phyloP scores from a whole-genome alignment of 305 asterid genomes.

The Petunia hybrid region DNA sequence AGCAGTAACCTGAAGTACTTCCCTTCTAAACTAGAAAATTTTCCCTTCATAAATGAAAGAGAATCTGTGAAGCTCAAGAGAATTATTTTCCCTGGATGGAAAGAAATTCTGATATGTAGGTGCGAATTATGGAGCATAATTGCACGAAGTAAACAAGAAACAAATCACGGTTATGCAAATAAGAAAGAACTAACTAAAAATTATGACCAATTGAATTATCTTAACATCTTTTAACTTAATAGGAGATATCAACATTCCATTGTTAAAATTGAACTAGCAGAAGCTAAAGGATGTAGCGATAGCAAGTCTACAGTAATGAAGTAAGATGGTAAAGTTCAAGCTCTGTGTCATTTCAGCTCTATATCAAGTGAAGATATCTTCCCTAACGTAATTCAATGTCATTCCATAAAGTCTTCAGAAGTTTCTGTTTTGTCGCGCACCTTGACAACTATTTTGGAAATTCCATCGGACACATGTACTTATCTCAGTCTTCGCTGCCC shows the following conservation, averaged over 20 bases:
- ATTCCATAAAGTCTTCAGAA: background rate
- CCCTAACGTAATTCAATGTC: background rate
- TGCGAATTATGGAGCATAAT: background rate
- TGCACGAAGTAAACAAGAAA: background rate
- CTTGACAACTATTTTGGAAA: background rate
- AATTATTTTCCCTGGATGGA: background rate
- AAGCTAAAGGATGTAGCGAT: background rate
- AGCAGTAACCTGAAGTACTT: background rate
- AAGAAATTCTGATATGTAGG: background rate
- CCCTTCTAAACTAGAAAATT: background rate
- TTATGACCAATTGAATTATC: background rate
- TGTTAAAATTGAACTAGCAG: background rate
- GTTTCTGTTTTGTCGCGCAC: background rate
- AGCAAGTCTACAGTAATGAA: background rate
- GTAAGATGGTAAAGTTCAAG: slow-evolving; percentile 10
- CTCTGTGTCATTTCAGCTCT: background rate
- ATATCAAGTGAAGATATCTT: background rate
- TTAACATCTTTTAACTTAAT: background rate
- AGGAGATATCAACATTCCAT: background rate
- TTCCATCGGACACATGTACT: background rate
- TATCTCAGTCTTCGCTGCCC: background rate
- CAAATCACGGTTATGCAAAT: background rate
- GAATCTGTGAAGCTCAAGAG: background rate
- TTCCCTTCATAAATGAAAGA: background rate
- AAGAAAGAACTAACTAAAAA: background rate